Base-by-base conservation (phyloP, 2,329 filamentous ascomycete species). In the Graphilbum ipis-grandicollis region DNA sequence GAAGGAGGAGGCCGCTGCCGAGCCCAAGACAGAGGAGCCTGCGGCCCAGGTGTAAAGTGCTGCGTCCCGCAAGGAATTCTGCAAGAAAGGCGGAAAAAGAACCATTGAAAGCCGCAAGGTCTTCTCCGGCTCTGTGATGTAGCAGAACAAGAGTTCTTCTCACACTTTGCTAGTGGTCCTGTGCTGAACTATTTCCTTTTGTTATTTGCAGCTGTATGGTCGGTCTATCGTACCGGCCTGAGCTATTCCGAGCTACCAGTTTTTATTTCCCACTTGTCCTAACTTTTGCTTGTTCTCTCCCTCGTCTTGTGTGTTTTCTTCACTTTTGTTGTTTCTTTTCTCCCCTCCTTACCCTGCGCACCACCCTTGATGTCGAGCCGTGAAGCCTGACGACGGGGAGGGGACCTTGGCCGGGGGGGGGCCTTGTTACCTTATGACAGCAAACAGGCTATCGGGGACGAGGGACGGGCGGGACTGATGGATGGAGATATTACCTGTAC, bases 1-100 rank as follows among this genome's bases (percentile, higher is more conserved):
- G 45, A 65, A 79, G 66, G 75, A 82, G 42, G 60, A 63, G 43
- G 21, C 35, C 33, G 53, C 61, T 41, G 51, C 58, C 39, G 63
- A 69, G 49, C 54, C 51, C 40, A 65, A 67, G 52, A 56, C 58
- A 34, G 49, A 51, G 42, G 48, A 49, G 40, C 39, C 46, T 9
- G 32, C 18, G 10, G n/a, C 33, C 26, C 26, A 28, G 26, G 9
- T 10, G 21, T 23, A 23, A 23, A 23, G n/a, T n/a, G n/a, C n/a
- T n/a, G n/a, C n/a, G n/a, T n/a, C n/a, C n/a, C n/a, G n/a, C n/a
- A 23, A 23, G 10, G 10, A 30, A 14, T 13, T 6, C 12, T 30
- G 15, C 15, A 31, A 25, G n/a, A 34, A 23, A 34, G 13, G 31
- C n/a, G 30, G 18, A 23, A 31, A 34, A 33, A 38, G 10, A 14